These are phyloP conservation scores for Guadua angustifolia DNA, from an alignment of 176 grass and related monocot species.

Conservation along the genomic window DNA sequence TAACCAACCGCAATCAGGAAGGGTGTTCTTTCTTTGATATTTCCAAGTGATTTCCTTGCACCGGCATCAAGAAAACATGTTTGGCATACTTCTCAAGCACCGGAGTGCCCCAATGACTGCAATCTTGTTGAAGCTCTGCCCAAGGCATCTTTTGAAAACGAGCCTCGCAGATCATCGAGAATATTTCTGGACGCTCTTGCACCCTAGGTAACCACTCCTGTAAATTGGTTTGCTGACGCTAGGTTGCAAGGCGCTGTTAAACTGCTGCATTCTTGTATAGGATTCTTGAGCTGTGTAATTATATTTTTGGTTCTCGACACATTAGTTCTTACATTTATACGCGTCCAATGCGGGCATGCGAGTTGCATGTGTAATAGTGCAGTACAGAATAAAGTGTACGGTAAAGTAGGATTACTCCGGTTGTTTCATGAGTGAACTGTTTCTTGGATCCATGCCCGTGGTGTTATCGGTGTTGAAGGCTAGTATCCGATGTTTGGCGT, in stretches of 20 bases:
- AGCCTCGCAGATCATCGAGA: constrained; percentile 31
- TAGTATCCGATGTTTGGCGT: constrained; percentile 8
- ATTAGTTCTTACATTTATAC: constrained; percentile 37
- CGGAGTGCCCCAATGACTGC: constrained; percentile 27
- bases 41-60: constrained; percentile 22
- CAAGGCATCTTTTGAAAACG: constrained; percentile 43
- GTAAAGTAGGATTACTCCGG: constrained; percentile 8
- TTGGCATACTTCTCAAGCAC: constrained; percentile 32
- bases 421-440: constrained; percentile 2
- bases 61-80: background rate
- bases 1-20: background rate
- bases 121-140: constrained; percentile 50
- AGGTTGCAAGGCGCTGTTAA: constrained; percentile 46
- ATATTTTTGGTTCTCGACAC: constrained; percentile 45
- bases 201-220: constrained; percentile 52
- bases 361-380: constrained; percentile 28
- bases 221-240: constrained; percentile 58
- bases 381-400: constrained; percentile 39
- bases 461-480: background rate
- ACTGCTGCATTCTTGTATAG: constrained; percentile 53
- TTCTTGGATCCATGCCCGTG: background rate
- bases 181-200: constrained; percentile 41
- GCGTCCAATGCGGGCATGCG: constrained; percentile 33
- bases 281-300: constrained; percentile 56
- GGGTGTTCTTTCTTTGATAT: constrained; percentile 12